phyloP scores from a whole-genome alignment of 768 basidiomycete species.

The Russula griseocarnosa region DNA sequence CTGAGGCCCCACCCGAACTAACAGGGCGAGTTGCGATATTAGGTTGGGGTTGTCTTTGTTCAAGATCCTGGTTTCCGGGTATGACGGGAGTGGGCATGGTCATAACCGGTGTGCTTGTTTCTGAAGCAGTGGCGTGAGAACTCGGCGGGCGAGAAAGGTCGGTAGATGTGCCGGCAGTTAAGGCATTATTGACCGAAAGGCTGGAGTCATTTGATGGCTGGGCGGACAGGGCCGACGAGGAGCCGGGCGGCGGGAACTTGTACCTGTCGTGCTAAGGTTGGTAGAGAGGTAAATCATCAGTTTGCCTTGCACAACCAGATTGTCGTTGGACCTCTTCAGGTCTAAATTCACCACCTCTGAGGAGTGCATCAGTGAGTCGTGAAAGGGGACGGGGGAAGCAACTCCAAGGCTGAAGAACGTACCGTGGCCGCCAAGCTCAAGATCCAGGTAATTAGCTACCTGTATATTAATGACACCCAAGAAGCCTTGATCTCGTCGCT shows the following conservation, averaged over 20 bases:
- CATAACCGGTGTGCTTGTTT: slow-evolving; percentile 33
- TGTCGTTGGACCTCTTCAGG: slow-evolving; percentile 98
- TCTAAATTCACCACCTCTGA: slow-evolving; percentile 92
- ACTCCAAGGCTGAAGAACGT: slow-evolving; percentile 35
- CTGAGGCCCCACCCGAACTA: slow-evolving; percentile 35
- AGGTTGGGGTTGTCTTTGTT: slow-evolving; percentile 31
- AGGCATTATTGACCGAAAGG: slow-evolving; percentile 47
- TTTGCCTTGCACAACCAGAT: slow-evolving; percentile 95
- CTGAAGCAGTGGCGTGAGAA: slow-evolving; percentile 57
- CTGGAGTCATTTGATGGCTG: slow-evolving; percentile 58
- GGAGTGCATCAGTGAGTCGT: not conserved
- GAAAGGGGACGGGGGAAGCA: not conserved
- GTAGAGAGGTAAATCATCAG: slow-evolving; percentile 95
- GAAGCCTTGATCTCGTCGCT: slow-evolving; percentile 96
- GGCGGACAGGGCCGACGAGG: slow-evolving; percentile 55
- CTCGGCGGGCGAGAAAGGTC: slow-evolving; percentile 62
- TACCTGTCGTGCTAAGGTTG: slow-evolving; percentile 78
- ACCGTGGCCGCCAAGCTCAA: slow-evolving; percentile 94
- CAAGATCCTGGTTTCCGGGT: slow-evolving; percentile 32
- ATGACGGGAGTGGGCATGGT: slow-evolving; percentile 37
- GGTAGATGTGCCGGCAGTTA: slow-evolving; percentile 35
- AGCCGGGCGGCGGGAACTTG: slow-evolving; percentile 75
- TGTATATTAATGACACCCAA: slow-evolving; percentile 95
- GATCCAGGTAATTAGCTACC: slow-evolving; percentile 85
- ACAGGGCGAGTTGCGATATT: slow-evolving; percentile 36